These are phyloP conservation scores for Geotrichum aggregatum DNA, from an alignment of 1,139 yeast species.

Conservation along the genomic window DNA sequence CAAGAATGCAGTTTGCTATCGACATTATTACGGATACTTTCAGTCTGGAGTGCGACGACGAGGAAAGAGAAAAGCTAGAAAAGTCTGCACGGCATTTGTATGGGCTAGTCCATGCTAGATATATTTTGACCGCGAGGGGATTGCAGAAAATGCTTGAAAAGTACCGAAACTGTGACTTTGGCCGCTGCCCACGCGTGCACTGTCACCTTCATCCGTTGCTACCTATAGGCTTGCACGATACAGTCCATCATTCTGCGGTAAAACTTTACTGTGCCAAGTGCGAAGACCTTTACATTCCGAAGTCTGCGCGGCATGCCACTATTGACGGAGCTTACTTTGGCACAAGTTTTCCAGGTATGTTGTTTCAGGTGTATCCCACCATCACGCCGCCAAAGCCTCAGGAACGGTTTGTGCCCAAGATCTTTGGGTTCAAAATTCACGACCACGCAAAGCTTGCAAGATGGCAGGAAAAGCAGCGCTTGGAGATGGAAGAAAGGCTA, in stretches of 20 bases:
- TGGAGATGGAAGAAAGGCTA: constrained; percentile 25
- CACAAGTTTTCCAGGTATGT: constrained; percentile 94
- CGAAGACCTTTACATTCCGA: constrained; percentile 91
- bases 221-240: constrained; percentile 91
- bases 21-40: constrained; percentile 79
- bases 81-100: constrained; percentile 77
- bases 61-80: constrained; percentile 57
- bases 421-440: constrained; percentile 91
- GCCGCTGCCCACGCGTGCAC: constrained; percentile 89
- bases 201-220: constrained; percentile 84
- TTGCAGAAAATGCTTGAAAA: constrained; percentile 85
- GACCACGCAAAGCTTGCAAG: constrained; percentile 84
- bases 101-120: constrained; percentile 75
- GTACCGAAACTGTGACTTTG: constrained; percentile 88
- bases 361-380: constrained; percentile 86
- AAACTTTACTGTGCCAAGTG: constrained; percentile 92
- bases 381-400: constrained; percentile 60
- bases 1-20: constrained; percentile 69
- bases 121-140: constrained; percentile 83
- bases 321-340: constrained; percentile 97
- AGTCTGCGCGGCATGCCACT: constrained; percentile 75
- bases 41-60: constrained; percentile 46
- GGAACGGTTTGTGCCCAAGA: constrained; percentile 80
- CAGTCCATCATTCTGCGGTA: constrained; percentile 75
- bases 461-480: constrained; percentile 40